Percentiles rank a stretch among this genome's conserved stretches.
These are phyloP conservation scores for Dothistroma septosporum DNA, from an alignment of 2,329 filamentous ascomycete genomes.

Conservation along the genomic window DNA sequence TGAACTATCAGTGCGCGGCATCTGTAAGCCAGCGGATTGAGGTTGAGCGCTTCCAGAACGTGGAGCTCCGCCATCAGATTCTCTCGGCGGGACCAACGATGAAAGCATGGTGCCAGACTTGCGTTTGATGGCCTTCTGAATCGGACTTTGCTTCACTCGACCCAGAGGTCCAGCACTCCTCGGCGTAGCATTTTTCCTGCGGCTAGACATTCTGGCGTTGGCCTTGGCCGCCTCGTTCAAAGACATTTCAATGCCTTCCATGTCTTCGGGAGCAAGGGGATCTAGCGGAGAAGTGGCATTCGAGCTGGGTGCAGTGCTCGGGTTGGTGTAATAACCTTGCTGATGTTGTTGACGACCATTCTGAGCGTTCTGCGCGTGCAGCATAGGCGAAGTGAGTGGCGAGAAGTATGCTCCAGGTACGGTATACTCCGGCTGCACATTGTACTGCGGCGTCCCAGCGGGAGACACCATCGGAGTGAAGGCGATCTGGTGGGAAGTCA, in stretches of 20 bases:
- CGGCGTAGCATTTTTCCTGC: slow-evolving; percentile 51
- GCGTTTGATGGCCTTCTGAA: slow-evolving; percentile 60
- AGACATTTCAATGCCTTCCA: slow-evolving; percentile 36
- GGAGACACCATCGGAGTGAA: slow-evolving; percentile 80
- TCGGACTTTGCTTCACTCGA: slow-evolving; percentile 66
- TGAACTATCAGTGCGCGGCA: slow-evolving; percentile 36
- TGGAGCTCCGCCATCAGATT: slow-evolving; percentile 42
- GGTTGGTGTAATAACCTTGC: slow-evolving; percentile 42
- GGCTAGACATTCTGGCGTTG: slow-evolving; percentile 43
- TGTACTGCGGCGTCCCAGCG: slow-evolving; percentile 74
- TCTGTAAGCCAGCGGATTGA: slow-evolving; percentile 22
- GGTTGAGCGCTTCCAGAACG: slow-evolving; percentile 26
- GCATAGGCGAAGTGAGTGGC: slow-evolving; percentile 73
- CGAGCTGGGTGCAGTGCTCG: slow-evolving; percentile 53
- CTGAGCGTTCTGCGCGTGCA: slow-evolving; percentile 63
- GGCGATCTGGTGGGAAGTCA: slow-evolving; percentile 23
- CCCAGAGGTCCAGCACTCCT: slow-evolving; percentile 40
- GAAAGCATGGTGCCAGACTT: slow-evolving; percentile 44
- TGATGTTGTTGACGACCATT: slow-evolving; percentile 42
- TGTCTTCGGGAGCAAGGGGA: slow-evolving; percentile 40
- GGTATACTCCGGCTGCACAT: slow-evolving; percentile 52
- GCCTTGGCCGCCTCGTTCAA: slow-evolving; percentile 18
- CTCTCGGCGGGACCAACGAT: slow-evolving; percentile 44
- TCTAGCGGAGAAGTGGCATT: slow-evolving; percentile 49
- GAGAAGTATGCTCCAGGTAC: slow-evolving; percentile 74